Percentiles rank a stretch among this genome's conserved stretches.
Conservation (phyloP, 1,284 basidiomycete species). For the Microbotryomycetes sp. region DNA sequence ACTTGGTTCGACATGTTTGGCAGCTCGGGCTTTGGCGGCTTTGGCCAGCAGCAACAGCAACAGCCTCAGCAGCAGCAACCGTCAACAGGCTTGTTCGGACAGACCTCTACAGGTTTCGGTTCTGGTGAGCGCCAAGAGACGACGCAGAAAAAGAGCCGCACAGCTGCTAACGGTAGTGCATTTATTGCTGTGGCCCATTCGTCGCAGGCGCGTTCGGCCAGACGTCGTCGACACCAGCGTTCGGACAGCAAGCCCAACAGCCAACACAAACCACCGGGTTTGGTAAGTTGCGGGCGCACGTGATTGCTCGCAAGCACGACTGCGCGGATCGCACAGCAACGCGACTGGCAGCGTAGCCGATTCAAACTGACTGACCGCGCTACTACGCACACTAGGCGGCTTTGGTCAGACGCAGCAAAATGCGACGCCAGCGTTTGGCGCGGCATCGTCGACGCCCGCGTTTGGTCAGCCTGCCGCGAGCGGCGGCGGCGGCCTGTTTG, state of each 20-base stretch:
- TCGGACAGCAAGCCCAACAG: slow-evolving; percentile 19
- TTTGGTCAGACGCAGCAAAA: slow-evolving; percentile 10
- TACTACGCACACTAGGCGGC: slow-evolving; percentile 6
- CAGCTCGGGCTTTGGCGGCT: slow-evolving; percentile 20
- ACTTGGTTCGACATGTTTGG: slow-evolving; percentile 30
- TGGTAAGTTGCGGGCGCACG: slow-evolving; percentile 5
- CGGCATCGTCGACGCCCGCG: neutral
- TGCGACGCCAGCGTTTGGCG: slow-evolving; percentile 17
- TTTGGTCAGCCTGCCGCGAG: slow-evolving; percentile 6
- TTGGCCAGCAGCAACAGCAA: slow-evolving; percentile 29
- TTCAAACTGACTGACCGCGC: neutral
- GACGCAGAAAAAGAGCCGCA: too few relatives aligned
- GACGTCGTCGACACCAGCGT: slow-evolving; percentile 10
- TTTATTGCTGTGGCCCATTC: neutral
- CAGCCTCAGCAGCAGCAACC: slow-evolving; percentile 17
- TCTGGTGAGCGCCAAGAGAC: slow-evolving; percentile 11
- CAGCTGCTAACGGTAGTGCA: rapidly evolving
- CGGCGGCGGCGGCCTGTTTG: slow-evolving; percentile 25
- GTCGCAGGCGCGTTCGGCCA: slow-evolving; percentile 10
- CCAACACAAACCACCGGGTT: slow-evolving; percentile 20
- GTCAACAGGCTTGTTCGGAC: slow-evolving; percentile 19
- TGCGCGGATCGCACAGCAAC: neutral
- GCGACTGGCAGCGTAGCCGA: neutral
- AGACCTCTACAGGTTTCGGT: slow-evolving; percentile 11
- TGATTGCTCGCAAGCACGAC: neutral